Evolutionary conservation across 495 filamentous ascomycete genomes (phyloP).

Genomic region (Penicillium daleae): DNA sequence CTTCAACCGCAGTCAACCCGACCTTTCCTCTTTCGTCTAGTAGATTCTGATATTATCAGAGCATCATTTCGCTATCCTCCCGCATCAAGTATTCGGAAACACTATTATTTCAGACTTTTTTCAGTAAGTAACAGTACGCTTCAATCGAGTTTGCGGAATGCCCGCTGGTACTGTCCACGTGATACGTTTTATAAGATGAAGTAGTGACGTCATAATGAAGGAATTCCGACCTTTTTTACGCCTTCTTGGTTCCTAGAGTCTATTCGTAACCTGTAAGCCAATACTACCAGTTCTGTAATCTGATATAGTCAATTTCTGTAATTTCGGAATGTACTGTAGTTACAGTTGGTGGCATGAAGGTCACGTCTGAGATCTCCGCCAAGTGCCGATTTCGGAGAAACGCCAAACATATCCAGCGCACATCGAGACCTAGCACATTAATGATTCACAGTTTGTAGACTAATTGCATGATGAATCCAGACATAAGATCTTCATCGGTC

Average conservation of each 20-base stretch:
- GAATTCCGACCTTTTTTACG: background rate
- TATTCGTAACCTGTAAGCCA: no score
- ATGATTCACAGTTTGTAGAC: background rate
- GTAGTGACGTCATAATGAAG: background rate
- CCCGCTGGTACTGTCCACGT: background rate
- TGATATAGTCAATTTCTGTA: background rate
- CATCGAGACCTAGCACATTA: no score
- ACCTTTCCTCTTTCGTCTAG: background rate
- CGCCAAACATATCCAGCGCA: no score
- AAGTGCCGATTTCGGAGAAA: no score
- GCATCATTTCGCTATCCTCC: background rate
- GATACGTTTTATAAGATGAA: background rate
- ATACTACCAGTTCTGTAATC: background rate
- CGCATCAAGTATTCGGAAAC: background rate
- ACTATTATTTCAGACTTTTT: no score
- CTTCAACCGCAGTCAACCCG: background rate
- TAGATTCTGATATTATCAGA: background rate
- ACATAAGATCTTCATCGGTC: background rate
- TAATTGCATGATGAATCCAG: background rate
- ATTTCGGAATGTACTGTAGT: no score
- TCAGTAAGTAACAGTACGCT: no score
- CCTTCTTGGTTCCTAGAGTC: no score
- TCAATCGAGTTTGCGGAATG: no score
- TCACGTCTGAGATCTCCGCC: no score
- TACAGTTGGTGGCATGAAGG: no score